Evolutionary conservation across 2,329 filamentous ascomycete species (phyloP), one percentile per base, ranked within the genome.

Genomic region (Neofusicoccum kwambonambiense): DNA sequence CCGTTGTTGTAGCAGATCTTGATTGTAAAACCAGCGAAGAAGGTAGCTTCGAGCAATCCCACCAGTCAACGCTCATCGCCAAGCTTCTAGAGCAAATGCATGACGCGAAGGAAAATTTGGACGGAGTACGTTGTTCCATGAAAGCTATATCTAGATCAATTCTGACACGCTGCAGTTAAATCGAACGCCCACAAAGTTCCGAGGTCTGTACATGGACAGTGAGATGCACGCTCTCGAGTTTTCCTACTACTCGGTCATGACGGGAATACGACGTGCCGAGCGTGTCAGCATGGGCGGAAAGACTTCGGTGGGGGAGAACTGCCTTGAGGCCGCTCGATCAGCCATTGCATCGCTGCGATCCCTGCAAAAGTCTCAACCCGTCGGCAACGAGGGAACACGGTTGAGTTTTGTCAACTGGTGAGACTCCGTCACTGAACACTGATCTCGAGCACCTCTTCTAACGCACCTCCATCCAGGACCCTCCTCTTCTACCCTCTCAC

Each of bases 401-500:
- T 34, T 58, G 56, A 58, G 56, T 8, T 58, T 58, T 27, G 41
- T 58, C n/a, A 47, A 58, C 41, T 58, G 56, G 56, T 58, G 3
- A 17, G 52, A 8, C 22, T 13, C 9, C 4, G 27, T 17, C 27
- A 3, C 27, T 12, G 12, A n/a, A 34, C 12, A 4, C 22, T 3
- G 4, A 15, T 11, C 22, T 7, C 3, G n/a, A 13, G 11, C 31
- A 12, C 27, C 17, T 9, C 15, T 13, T 5, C 31, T 12, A 5
- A 11, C n/a, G 4, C 2, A 39, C 9, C 4, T 8, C 5, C 39
- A 41, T 15, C 13, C 15, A 75, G 74, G 74, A 74, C 71, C 1
- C 70, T 75, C 61, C 71, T 75, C n/a, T 75, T 73, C 9, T 74
- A 75, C 54, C 72, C 74, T 3, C 66, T 76, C 4, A 72, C 70